A percentile compares a stretch with the other conserved stretches of the same genome.
Conservation (phyloP, 2,329 filamentous ascomycete species). For the Aspergillus spinulosporus region DNA sequence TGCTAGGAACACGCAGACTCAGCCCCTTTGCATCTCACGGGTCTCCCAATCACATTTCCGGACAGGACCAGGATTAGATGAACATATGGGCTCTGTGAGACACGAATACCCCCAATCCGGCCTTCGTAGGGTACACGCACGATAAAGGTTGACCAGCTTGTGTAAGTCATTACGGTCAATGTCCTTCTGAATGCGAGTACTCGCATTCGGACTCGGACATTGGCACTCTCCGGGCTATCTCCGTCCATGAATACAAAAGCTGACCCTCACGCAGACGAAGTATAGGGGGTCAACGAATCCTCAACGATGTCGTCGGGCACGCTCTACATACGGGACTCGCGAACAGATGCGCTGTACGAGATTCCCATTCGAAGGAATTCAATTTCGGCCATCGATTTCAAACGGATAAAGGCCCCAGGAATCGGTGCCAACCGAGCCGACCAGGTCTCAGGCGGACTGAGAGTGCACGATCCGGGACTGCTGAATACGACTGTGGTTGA, state of each 20-base stretch:
- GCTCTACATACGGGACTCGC: constrained; percentile 30
- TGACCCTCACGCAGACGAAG: background rate
- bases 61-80: background rate
- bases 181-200: background rate
- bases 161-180: background rate
- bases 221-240: background rate
- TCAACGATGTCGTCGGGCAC: constrained; percentile 22
- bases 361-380: constrained; percentile 33
- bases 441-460: constrained; percentile 29
- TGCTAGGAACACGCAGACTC: background rate
- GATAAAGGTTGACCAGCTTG: background rate
- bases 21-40: background rate
- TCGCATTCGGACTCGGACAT: background rate
- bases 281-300: background rate
- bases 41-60: background rate
- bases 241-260: background rate
- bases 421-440: constrained; percentile 23
- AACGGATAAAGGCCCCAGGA: constrained; percentile 26
- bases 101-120: background rate
- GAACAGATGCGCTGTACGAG: constrained; percentile 29
- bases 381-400: constrained; percentile 31
- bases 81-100: background rate
- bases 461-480: constrained; percentile 37
- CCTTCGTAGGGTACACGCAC: background rate
- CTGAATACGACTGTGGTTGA: constrained; percentile 36